Evolutionary conservation across 805 yeast genomes (phyloP).

Genomic region (Candida corydali): DNA sequence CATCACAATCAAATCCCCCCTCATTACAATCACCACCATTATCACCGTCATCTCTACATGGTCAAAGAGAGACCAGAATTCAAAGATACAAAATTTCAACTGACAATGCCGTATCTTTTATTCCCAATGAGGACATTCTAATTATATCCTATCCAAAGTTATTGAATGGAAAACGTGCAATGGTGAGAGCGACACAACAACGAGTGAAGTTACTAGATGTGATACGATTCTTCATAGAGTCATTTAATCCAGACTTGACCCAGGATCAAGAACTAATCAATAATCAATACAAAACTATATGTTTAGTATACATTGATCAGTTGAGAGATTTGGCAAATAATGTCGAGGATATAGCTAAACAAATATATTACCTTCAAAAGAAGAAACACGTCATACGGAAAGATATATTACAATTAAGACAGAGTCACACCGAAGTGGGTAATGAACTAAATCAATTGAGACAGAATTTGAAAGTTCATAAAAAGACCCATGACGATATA

Average conservation of each 20-base stretch:
- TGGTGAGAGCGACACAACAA: slow-evolving; percentile 19
- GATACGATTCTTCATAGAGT: slow-evolving; percentile 26
- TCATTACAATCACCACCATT: no score
- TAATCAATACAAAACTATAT: slow-evolving; percentile 27
- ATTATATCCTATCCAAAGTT: neutral
- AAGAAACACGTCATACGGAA: slow-evolving; percentile 28
- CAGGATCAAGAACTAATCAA: slow-evolving; percentile 16
- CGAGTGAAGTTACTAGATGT: slow-evolving; percentile 35
- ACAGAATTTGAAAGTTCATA: slow-evolving; percentile 13
- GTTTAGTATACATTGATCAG: slow-evolving; percentile 24
- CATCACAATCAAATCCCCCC: no score
- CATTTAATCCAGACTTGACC: slow-evolving; percentile 20
- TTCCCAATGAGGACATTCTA: neutral
- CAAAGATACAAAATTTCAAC: slow-evolving; percentile 1
- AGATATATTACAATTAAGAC: slow-evolving; percentile 25
- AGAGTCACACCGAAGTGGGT: slow-evolving; percentile 29
- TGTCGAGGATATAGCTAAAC: slow-evolving; percentile 26
- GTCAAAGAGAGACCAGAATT: no score
- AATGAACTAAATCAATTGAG: slow-evolving; percentile 27
- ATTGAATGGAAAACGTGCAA: slow-evolving; percentile 14
- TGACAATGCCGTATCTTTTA: neutral
- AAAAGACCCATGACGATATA: slow-evolving; percentile 15
- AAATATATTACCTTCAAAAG: slow-evolving; percentile 26
- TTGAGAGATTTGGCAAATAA: slow-evolving; percentile 32
- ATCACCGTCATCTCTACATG: no score